These are phyloP conservation scores for Lomentospora prolificans DNA, from an alignment of 2,329 filamentous ascomycete species.

Conservation along the genomic window DNA sequence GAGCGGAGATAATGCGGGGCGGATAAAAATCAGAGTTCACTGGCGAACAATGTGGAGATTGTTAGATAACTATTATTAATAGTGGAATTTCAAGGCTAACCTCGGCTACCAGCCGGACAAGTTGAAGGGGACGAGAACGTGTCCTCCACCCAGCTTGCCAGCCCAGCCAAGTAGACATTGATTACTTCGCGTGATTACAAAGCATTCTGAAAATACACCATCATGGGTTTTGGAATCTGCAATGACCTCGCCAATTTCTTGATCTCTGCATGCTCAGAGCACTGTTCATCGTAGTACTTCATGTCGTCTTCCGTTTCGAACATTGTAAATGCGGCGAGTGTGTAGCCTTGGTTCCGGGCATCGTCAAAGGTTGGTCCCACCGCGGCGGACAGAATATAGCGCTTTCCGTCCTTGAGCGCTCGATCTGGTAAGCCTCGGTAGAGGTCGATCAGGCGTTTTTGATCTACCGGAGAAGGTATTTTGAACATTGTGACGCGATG, in stretches of 20 bases:
- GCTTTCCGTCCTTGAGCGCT: conserved; percentile 43
- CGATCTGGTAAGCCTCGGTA: conserved; percentile 22
- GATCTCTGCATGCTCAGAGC: conserved; percentile 21
- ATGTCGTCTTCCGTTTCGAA: conserved; percentile 50
- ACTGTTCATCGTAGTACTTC: conserved; percentile 48
- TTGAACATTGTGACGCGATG: conserved; percentile 29
- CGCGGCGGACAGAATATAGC: conserved; percentile 44
- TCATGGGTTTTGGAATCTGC: conserved; percentile 30
- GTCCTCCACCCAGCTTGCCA: no score
- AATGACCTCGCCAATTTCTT: conserved; percentile 21
- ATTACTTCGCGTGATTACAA: background rate
- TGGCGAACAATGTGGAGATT: no score
- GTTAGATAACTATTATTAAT: no score
- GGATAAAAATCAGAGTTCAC: no score
- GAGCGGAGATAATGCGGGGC: no score
- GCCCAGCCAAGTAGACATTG: no score
- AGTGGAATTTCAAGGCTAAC: no score
- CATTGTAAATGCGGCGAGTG: conserved; percentile 42
- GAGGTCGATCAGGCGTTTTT: conserved; percentile 18
- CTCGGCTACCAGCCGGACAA: no score
- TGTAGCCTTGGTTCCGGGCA: conserved; percentile 48
- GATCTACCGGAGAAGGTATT: conserved; percentile 22
- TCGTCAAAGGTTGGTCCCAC: conserved; percentile 41
- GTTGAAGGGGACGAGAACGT: no score
- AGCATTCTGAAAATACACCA: conserved; percentile 38